phyloP scores from a whole-genome alignment of 495 filamentous ascomycete genomes.

The Penicillium samsonianum region DNA sequence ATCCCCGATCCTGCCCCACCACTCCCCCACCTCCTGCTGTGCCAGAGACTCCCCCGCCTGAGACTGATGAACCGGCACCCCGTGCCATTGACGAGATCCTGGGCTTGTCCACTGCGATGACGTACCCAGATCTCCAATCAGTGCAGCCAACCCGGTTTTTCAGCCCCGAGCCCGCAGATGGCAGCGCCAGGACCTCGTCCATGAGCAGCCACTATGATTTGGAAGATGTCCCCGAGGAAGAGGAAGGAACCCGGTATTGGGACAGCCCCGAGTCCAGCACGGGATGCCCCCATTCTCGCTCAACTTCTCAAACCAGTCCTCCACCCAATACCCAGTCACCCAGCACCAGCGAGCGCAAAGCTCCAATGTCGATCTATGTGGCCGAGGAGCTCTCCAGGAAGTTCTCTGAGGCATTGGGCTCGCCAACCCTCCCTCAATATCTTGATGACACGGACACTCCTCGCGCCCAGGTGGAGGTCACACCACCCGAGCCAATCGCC shows the following conservation, averaged over 20 bases:
- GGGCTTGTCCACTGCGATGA: constrained; percentile 32
- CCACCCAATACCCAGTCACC: constrained; percentile 11
- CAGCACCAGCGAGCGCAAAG: constrained; percentile 20
- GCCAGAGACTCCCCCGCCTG: constrained; percentile 36
- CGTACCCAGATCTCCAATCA: constrained; percentile 39
- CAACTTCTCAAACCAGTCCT: constrained; percentile 23
- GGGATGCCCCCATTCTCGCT: constrained; percentile 22
- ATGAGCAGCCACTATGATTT: constrained; percentile 51
- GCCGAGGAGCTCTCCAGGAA: constrained; percentile 38
- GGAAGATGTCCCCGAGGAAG: constrained; percentile 76
- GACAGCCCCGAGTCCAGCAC: constrained; percentile 30
- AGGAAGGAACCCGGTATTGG: constrained; percentile 44
- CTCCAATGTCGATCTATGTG: constrained; percentile 35
- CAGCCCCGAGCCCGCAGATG: constrained; percentile 46
- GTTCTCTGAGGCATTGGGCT: constrained; percentile 43
- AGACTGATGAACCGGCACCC: constrained; percentile 41
- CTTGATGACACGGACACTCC: constrained; percentile 11
- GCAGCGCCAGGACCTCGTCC: constrained; percentile 48
- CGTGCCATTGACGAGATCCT: constrained; percentile 50
- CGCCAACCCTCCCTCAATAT: constrained; percentile 42
- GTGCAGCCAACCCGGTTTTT: constrained; percentile 19
- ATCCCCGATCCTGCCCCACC: constrained; percentile 31
- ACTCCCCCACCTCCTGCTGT: constrained; percentile 34
- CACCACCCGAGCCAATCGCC: constrained; percentile 15
- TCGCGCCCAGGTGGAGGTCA: constrained; percentile 15